phyloP scores from a whole-genome alignment of 2,329 filamentous ascomycete genomes.

The Phialemonium atrogriseum region DNA sequence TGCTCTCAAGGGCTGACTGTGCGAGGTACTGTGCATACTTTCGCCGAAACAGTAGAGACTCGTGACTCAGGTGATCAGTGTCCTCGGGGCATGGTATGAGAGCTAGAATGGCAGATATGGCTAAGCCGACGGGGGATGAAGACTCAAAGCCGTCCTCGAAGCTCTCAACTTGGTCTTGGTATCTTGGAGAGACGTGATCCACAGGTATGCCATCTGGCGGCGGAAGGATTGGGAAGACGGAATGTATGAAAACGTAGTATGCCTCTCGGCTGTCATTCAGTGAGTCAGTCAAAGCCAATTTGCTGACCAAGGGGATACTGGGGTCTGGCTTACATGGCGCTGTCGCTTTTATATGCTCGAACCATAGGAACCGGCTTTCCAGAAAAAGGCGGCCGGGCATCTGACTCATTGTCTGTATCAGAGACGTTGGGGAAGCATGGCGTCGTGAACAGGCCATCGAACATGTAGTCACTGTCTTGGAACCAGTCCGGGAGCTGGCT shows the following conservation, averaged over 20 bases:
- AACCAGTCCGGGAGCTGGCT: slow-evolving; percentile 35
- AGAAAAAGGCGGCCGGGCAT: slow-evolving; percentile 7
- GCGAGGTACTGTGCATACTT: slow-evolving; percentile 40
- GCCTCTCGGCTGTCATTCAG: slow-evolving; percentile 28
- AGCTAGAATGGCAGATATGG: slow-evolving; percentile 38
- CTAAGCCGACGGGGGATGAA: slow-evolving; percentile 33
- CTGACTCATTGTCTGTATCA: slow-evolving; percentile 9
- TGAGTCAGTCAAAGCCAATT: slow-evolving; percentile 1
- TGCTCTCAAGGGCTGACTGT: slow-evolving; percentile 36
- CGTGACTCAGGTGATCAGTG: slow-evolving; percentile 22
- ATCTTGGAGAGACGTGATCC: slow-evolving; percentile 23
- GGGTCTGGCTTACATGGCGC: slow-evolving; percentile 34
- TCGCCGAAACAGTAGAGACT: slow-evolving; percentile 33
- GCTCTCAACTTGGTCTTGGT: slow-evolving; percentile 26
- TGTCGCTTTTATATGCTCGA: slow-evolving; percentile 31
- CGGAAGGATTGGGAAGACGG: slow-evolving; percentile 40
- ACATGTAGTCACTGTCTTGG: slow-evolving; percentile 39
- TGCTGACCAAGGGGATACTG: too few relatives aligned
- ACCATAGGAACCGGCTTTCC: slow-evolving; percentile 22
- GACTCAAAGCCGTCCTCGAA: slow-evolving; percentile 28
- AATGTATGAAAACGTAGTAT: slow-evolving; percentile 44
- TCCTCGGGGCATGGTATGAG: slow-evolving; percentile 37
- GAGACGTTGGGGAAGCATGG: slow-evolving; percentile 9
- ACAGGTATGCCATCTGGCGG: slow-evolving; percentile 25
- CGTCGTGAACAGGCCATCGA: slow-evolving; percentile 32